Conservation (phyloP, 495 filamentous ascomycete genomes). For the Xylaria intraflava region DNA sequence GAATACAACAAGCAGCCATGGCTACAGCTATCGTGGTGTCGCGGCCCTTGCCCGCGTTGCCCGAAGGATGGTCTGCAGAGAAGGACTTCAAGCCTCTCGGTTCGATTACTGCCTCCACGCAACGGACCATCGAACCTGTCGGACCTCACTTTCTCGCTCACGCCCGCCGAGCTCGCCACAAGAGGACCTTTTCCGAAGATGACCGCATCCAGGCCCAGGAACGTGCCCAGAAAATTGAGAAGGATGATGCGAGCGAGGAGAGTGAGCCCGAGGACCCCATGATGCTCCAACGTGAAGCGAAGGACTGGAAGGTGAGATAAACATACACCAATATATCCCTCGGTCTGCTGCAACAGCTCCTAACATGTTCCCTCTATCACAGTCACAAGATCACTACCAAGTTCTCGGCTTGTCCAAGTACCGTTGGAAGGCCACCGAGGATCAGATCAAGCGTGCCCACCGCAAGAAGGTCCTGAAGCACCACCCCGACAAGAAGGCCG, state of each 20-base stretch:
- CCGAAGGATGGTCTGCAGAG: conserved; percentile 77
- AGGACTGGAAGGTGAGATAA: conserved; percentile 90
- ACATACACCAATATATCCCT: not conserved
- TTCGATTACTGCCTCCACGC: conserved; percentile 54
- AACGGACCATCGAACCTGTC: conserved; percentile 87
- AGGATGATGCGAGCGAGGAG: conserved; percentile 81
- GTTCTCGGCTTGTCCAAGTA: conserved; percentile 90
- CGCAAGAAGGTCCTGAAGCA: conserved; percentile 99
- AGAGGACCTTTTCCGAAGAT: conserved; percentile 97
- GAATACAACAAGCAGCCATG: conserved; percentile 26
- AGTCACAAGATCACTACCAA: conserved; percentile 97
- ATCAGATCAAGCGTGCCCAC: conserved; percentile 97
- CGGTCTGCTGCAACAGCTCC: not conserved
- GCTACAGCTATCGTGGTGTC: conserved; percentile 28
- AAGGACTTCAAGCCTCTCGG: conserved; percentile 84
- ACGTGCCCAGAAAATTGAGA: conserved; percentile 91
- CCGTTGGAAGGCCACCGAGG: conserved; percentile 84
- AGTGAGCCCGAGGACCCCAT: conserved; percentile 87
- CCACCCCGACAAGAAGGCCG: conserved; percentile 98
- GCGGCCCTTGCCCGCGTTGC: conserved; percentile 66
- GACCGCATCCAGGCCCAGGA: conserved; percentile 93
- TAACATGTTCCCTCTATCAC: conserved; percentile 23
- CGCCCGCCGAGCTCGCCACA: conserved; percentile 89
- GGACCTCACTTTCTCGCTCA: conserved; percentile 97
- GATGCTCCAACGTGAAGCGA: conserved; percentile 86